Evolutionary conservation across 768 basidiomycete species (phyloP), one percentile per base, ranked within the genome.

Genomic region (Lactifluus subvellereus): DNA sequence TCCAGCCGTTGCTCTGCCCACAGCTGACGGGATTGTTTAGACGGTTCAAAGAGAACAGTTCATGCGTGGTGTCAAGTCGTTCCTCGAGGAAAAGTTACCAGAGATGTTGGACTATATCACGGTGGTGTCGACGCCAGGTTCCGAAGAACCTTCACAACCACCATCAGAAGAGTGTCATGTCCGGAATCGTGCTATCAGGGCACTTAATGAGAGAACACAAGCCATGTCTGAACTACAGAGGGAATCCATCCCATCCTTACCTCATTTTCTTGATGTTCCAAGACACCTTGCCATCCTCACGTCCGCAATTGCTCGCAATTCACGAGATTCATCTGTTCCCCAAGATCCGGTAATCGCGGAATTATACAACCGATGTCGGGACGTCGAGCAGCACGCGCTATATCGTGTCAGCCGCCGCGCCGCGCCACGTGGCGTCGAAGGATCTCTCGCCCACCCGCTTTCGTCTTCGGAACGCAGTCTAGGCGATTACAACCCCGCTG

Each of bases 21-120:
- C 38, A 9, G 14, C 43, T 64, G 33, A 64, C 22, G 6, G 27
- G 20, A n/a, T 53, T 49, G 33, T 62, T 10, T 59, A 89, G 87
- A 80, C 72, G 48, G 77, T 81, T 13, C 84, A 87, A 69, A 91
- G 87, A 73, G 91, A 94, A 73, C 82, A 86, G n/a, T 88, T 85
- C 69, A 91, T 91, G 89, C 79, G 82, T 38, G 84, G 87, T 4
- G 79, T 93, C 63, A 86, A 87, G 73, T 81, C 82, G 62, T 94
- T 93, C 72, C 75, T 93, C 9, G 77, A 78, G 47, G 82, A 83
- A 42, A 88, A 82, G 68, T 67, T 81, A 32, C 77, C 80, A 2
- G 82, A 81, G 20, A 94, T 95, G 88, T 76, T 87, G 58, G 89
- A 94, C 65, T 95, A 94, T 68, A 83, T 91, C 66, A 68, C 78